Evolutionary conservation across 2,329 filamentous ascomycete species (phyloP).

Genomic region (Pseudofabraea citricarpa): DNA sequence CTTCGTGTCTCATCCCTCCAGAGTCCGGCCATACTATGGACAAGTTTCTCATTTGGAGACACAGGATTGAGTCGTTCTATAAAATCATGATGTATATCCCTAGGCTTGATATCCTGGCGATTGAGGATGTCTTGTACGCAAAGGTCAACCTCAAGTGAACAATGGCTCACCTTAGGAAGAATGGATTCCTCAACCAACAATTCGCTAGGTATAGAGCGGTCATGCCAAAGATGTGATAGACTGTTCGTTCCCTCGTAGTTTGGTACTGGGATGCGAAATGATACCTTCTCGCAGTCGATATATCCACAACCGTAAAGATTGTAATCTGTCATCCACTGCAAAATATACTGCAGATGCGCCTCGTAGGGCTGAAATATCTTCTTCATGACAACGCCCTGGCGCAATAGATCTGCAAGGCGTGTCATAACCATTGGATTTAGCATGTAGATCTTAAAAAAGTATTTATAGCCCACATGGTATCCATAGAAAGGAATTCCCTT

Average conservation of each 20-base stretch:
- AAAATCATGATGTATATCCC: conserved; percentile 85
- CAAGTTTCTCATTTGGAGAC: conserved; percentile 68
- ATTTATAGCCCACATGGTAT: conserved; percentile 85
- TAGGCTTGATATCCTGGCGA: conserved; percentile 65
- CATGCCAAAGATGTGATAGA: conserved; percentile 72
- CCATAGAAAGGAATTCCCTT: conserved; percentile 97
- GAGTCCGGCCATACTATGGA: conserved; percentile 88
- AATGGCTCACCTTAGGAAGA: conserved; percentile 79
- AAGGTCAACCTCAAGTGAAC: conserved; percentile 84
- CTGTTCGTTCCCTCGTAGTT: conserved; percentile 56
- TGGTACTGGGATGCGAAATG: conserved; percentile 74
- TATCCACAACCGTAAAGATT: conserved; percentile 94
- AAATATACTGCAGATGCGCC: conserved; percentile 83
- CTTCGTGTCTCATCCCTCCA: conserved; percentile 88
- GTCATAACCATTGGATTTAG: conserved; percentile 83
- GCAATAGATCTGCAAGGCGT: conserved; percentile 79
- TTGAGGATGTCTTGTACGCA: conserved; percentile 87
- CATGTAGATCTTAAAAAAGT: conserved; percentile 93
- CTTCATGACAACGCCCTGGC: conserved; percentile 84
- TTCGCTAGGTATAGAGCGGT: conserved; percentile 57
- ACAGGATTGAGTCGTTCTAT: conserved; percentile 64
- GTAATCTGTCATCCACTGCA: conserved; percentile 98
- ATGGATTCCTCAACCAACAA: conserved; percentile 56
- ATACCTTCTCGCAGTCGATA: conserved; percentile 65
- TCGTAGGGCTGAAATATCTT: conserved; percentile 86